Conservation (phyloP, 2,329 filamentous ascomycete species). For the Thyridium curvatum region DNA sequence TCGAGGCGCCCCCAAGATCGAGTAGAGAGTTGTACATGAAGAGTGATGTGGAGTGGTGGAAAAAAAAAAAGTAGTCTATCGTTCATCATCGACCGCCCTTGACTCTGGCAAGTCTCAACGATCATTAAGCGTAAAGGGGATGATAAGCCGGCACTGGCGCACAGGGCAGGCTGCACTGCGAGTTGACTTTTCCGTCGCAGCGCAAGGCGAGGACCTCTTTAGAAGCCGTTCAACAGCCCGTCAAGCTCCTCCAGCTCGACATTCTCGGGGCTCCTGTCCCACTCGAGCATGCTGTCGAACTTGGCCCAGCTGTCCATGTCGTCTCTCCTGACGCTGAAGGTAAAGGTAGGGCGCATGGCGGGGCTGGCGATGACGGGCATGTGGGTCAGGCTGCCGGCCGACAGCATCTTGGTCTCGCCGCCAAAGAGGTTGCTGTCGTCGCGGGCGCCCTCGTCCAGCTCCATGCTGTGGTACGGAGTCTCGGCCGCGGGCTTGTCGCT, state of each 20-base stretch:
- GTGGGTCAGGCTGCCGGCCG: constrained; percentile 11
- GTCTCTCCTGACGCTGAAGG: constrained; percentile 32
- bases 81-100: no score
- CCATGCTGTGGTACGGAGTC: constrained; percentile 19
- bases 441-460: constrained; percentile 33
- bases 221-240: constrained; percentile 73
- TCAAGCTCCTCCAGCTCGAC: constrained; percentile 93
- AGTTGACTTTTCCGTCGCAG: neutral
- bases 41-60: no score
- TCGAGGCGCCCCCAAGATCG: no score
- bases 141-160: no score
- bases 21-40: no score
- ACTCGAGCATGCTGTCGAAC: constrained; percentile 40
- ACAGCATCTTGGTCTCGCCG: constrained; percentile 26
- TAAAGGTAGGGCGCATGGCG: constrained; percentile 43
- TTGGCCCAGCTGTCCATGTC: constrained; percentile 38
- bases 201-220: constrained; percentile 15
- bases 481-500: constrained; percentile 28
- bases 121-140: no score
- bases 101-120: no score
- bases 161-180: no score
- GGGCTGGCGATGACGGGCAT: constrained; percentile 45
- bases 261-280: constrained; percentile 74
- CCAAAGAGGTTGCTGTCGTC: constrained; percentile 50
- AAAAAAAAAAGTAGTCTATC: neutral